Evolutionary conservation across 768 basidiomycete genomes (phyloP), one percentile per base, ranked within the genome.

Genomic region (Dacryopinax primogenitus): DNA sequence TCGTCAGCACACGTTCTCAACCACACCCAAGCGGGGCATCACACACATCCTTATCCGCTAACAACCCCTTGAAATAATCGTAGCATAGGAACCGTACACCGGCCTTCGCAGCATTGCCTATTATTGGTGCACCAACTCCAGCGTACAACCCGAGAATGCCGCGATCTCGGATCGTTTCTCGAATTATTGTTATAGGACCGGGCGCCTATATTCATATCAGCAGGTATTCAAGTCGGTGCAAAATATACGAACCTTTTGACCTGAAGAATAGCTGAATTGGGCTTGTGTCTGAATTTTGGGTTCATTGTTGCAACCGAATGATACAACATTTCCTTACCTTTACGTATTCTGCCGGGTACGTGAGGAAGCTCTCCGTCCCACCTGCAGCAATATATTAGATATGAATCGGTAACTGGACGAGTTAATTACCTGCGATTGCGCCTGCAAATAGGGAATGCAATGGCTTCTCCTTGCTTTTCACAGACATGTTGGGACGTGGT

Each of bases 61-160:
- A 74, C 70, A 85, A 74, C 32, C 79, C 76, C 77, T 98, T 98
- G 78, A 93, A 94, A 72, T 87, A 81, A 73, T 97, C 94, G 76
- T 99, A 99, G 69, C 86, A 88, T 65, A 96, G 83, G 74, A 99
- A 99, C 44, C 96, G 82, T 36, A 99, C 94, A 2, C 94, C 96
- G 0, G 96, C 96, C 78, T 99, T 99, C 69, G 84, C 73, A 0
- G 94, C 82, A 74, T 98, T 98, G 13, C 95, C 96, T 15, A 92
- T 79, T 3, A 98, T 83, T 16, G 98, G 81, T 0, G 96, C 95
- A 21, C 82, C 83, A 71, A 89, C 92, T 72, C 94, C 93, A 0
- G 92, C 90, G 70, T 99, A 99, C n/a, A 99, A 80, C 0, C 95
- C 96, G 0, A 74, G 72, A 15, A 96, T 69, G 9, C 96, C 96